Conservation (phyloP, 106 monocot genomes). For the Amphibolis antarctica region DNA sequence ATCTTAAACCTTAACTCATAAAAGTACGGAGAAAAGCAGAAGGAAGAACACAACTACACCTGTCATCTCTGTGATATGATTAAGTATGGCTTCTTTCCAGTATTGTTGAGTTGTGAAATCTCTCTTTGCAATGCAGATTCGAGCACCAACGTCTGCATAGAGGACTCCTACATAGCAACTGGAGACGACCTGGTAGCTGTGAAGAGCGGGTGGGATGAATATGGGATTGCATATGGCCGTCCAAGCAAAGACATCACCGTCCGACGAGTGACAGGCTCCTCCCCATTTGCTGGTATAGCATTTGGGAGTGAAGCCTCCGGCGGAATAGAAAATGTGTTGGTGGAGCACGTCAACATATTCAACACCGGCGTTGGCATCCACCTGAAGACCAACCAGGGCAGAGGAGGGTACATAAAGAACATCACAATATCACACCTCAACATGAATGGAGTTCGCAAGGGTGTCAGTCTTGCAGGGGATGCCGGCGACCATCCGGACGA, state of each 20-base stretch:
- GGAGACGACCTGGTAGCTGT: constrained; percentile 25
- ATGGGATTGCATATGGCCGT: constrained; percentile 19
- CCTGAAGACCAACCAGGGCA: constrained; percentile 21
- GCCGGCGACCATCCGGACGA: constrained; percentile 25
- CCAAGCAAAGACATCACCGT: constrained; percentile 19
- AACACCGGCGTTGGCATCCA: constrained; percentile 21
- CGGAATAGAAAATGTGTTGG: constrained; percentile 17
- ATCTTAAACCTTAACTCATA: too few relatives aligned
- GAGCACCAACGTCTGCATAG: constrained; percentile 22
- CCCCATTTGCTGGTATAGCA: constrained; percentile 23
- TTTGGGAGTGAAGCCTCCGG: constrained; percentile 25
- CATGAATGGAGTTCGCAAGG: constrained; percentile 12
- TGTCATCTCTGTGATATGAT: constrained; percentile 11
- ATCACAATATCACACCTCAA: constrained; percentile 15
- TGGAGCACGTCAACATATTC: constrained; percentile 20
- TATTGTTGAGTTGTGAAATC: neutral
- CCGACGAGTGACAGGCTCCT: constrained; percentile 14
- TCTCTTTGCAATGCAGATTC: constrained; percentile 17
- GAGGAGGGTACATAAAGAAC: constrained; percentile 29
- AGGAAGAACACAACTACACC: neutral
- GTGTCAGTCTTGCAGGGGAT: constrained; percentile 15
- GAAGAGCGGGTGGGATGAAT: constrained; percentile 31
- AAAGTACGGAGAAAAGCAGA: too few relatives aligned
- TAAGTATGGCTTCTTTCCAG: neutral
- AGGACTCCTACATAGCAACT: constrained; percentile 23